Percentiles rank a stretch among this genome's conserved stretches.
Conservation (phyloP, 192 early-diverging fungal genomes). For the Podila clonocystis region DNA sequence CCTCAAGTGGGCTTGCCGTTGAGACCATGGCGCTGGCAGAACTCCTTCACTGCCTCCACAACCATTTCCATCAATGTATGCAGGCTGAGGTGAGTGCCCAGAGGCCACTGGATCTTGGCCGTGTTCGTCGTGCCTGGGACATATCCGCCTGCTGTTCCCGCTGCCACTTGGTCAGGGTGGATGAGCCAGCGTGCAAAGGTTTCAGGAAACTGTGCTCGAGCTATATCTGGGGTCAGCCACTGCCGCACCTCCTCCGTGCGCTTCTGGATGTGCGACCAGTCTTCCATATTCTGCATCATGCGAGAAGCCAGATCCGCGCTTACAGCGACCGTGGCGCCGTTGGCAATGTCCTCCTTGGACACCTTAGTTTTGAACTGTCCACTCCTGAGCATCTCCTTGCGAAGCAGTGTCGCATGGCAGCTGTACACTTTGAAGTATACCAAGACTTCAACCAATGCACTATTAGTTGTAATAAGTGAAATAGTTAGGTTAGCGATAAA, state of each 20-base stretch:
- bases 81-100: conserved; percentile 34
- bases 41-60: conserved; percentile 28
- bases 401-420: conserved; percentile 13
- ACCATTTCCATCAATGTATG: conserved; percentile 37
- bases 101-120: conserved; percentile 38
- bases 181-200: conserved; percentile 40
- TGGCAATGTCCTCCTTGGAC: conserved; percentile 3
- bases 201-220: conserved; percentile 29
- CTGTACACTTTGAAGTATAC: conserved; percentile 45
- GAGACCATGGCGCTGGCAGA: conserved; percentile 21
- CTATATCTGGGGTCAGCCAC: conserved; percentile 39
- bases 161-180: conserved; percentile 38
- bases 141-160: background rate
- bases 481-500: background rate
- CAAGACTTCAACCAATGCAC: conserved; percentile 36
- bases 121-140: conserved; percentile 29
- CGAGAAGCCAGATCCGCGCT: conserved; percentile 26
- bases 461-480: background rate
- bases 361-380: conserved; percentile 25
- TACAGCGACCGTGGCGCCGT: conserved; percentile 16
- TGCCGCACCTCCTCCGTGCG: conserved; percentile 35
- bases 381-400: conserved; percentile 46
- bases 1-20: background rate
- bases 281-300: conserved; percentile 42
- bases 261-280: conserved; percentile 45